Percentiles rank a stretch among this genome's conserved stretches.
phyloP scores from a whole-genome alignment of 129 eudicot genomes.

The Deinandra increscens region DNA sequence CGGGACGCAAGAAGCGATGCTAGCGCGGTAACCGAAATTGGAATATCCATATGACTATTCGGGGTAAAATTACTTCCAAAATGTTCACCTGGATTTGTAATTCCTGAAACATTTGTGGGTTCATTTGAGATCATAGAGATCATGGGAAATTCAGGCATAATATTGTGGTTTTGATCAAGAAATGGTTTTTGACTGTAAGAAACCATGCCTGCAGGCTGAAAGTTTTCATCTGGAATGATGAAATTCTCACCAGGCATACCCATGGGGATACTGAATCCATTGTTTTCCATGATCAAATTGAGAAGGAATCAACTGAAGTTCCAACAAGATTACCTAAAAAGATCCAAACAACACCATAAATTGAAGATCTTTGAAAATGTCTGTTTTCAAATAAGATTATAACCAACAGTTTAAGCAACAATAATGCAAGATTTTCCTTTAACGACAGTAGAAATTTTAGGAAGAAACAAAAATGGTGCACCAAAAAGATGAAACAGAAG shows the following conservation, averaged over 20 bases:
- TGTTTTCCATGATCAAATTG: constrained; percentile 43
- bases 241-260: constrained; percentile 39
- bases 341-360: constrained; percentile 6
- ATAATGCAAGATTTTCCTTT: constrained; percentile 10
- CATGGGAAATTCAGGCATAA: constrained; percentile 42
- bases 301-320: constrained; percentile 2
- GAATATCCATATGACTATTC: constrained; percentile 36
- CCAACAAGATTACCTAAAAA: constrained; percentile 27
- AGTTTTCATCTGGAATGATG: constrained; percentile 35
- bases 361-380: constrained; percentile 22
- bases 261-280: constrained; percentile 36
- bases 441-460: constrained; percentile 26
- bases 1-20: constrained; percentile 51
- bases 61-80: constrained; percentile 29
- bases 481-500: constrained; percentile 29
- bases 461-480: constrained; percentile 35
- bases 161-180: constrained; percentile 35
- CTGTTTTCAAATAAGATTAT: constrained; percentile 10
- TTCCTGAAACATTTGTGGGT: constrained; percentile 25
- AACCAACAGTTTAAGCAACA: constrained; percentile 11
- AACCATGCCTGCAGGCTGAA: constrained; percentile 30
- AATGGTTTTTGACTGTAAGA: constrained; percentile 37
- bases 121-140: constrained; percentile 43
- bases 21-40: constrained; percentile 46
- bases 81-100: constrained; percentile 20